Evolutionary conservation across 2,329 filamentous ascomycete genomes (phyloP), one percentile per base, ranked within the genome.

Genomic region (Zopfia rhizophila): DNA sequence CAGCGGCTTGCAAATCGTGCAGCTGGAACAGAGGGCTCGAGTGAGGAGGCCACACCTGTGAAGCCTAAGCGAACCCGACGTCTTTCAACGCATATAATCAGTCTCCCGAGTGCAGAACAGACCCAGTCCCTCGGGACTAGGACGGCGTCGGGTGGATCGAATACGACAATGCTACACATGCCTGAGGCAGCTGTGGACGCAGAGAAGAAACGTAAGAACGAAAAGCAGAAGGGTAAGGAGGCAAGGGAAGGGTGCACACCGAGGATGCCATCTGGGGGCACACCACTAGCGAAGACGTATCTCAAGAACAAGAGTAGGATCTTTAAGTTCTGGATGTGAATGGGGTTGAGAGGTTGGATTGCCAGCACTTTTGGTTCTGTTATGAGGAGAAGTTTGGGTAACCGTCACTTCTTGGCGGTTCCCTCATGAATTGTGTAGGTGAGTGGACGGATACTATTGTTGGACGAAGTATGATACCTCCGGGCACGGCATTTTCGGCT

Each of bases 301-400:
- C 35, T 63, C 33, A 71, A 68, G 46, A 69, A 60, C 50, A 71
- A 65, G 40, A 69, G 65, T 41, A 53, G 56, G 38, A 66, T 72
- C 21, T 68, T 72, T 53, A 71, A 65, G 38, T 70, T 72, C 50
- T 72, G 68, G 61, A 42, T 58, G 41, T 68, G 46, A 61, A 21
- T 21, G 5, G 6, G 16, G 22, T 27, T 28, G 32, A 14, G 32
- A 27, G 11, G 21, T 56, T 51, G 50, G 27, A 53, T 58, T 33
- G 30, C 7, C 11, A 27, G 12, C 16, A 12, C n/a, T 41, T 50
- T 38, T 22, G 28, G 24, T 29, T 17, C n/a, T 38, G 23, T 40
- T 13, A 27, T 23, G 27, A 14, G 30, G 35, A n/a, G n/a, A n/a
- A n/a, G n/a, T n/a, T n/a, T n/a, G n/a, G n/a, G n/a, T n/a, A n/a